phyloP scores from a whole-genome alignment of 768 basidiomycete genomes.

The Mycena maculata region DNA sequence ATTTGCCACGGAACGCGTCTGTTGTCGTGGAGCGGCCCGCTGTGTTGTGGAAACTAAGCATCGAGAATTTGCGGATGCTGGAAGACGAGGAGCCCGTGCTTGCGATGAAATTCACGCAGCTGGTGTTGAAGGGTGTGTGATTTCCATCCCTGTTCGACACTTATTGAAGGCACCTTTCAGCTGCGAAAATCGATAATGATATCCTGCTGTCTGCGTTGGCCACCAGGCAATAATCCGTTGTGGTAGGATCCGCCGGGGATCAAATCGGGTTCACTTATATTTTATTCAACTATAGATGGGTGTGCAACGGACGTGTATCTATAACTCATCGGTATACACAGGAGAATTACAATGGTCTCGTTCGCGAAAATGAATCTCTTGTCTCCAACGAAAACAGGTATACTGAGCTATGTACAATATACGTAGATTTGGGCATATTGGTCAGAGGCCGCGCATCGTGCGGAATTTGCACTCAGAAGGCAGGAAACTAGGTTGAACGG shows the following conservation, averaged over 20 bases:
- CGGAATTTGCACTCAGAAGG: too few relatives aligned
- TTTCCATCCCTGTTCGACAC: not conserved
- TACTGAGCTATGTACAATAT: too few relatives aligned
- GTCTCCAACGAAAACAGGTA: too few relatives aligned
- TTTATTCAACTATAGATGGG: not conserved
- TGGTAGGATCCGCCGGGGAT: too few relatives aligned
- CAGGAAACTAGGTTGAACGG: too few relatives aligned
- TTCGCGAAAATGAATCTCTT: too few relatives aligned
- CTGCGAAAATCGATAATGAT: conserved; percentile 73
- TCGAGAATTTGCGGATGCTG: conserved; percentile 65
- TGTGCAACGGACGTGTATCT: too few relatives aligned
- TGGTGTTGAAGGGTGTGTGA: conserved; percentile 78
- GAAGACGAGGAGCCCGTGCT: conserved; percentile 76
- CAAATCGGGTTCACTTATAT: too few relatives aligned
- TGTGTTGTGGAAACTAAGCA: conserved; percentile 84
- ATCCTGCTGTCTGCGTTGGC: conserved; percentile 68
- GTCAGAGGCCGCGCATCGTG: too few relatives aligned
- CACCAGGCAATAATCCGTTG: conserved; percentile 43
- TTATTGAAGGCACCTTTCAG: conserved; percentile 43
- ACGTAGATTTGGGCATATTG: too few relatives aligned
- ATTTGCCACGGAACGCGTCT: conserved; percentile 84
- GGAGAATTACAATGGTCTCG: too few relatives aligned
- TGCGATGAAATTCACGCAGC: conserved; percentile 71
- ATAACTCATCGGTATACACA: too few relatives aligned
- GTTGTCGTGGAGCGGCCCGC: conserved; percentile 84